These are phyloP conservation scores for Naganishia cerealis DNA, from an alignment of 1,284 basidiomycete genomes.

Conservation along the genomic window DNA sequence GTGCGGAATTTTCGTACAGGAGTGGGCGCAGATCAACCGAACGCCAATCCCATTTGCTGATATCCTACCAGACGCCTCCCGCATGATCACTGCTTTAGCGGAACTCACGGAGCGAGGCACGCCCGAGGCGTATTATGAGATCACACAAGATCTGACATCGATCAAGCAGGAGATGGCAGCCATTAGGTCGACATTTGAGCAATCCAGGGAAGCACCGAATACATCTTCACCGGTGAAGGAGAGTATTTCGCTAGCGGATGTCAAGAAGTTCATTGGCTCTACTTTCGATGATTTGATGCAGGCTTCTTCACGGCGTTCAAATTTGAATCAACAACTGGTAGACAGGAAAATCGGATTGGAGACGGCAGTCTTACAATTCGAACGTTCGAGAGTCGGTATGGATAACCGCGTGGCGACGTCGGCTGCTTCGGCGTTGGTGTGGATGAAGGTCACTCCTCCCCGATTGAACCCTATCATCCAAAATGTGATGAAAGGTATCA, in stretches of 20 bases:
- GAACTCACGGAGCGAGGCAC: conserved; percentile 68
- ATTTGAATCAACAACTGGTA: conserved; percentile 9
- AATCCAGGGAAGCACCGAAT: not conserved
- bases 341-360: conserved; percentile 14
- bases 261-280: conserved; percentile 11
- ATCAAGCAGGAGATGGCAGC: conserved; percentile 20
- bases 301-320: conserved; percentile 61
- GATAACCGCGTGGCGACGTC: conserved; percentile 85
- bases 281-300: conserved; percentile 7
- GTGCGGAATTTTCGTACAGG: conserved; percentile 78
- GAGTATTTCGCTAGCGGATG: not conserved
- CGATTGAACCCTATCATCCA: conserved; percentile 97
- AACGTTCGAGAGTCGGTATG: conserved; percentile 24
- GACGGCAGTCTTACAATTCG: conserved; percentile 13
- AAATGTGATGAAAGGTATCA: conserved; percentile 96
- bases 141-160: conserved; percentile 46
- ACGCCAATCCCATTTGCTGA: not conserved
- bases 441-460: conserved; percentile 76
- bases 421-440: conserved; percentile 86
- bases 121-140: conserved; percentile 85
- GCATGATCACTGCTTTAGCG: conserved; percentile 12
- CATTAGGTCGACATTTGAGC: not conserved
- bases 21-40: conserved; percentile 69
- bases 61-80: not conserved
- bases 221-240: not conserved